Evolutionary conservation across 768 basidiomycete species (phyloP), one percentile per base, ranked within the genome.

Genomic region (Ramaria sp.): DNA sequence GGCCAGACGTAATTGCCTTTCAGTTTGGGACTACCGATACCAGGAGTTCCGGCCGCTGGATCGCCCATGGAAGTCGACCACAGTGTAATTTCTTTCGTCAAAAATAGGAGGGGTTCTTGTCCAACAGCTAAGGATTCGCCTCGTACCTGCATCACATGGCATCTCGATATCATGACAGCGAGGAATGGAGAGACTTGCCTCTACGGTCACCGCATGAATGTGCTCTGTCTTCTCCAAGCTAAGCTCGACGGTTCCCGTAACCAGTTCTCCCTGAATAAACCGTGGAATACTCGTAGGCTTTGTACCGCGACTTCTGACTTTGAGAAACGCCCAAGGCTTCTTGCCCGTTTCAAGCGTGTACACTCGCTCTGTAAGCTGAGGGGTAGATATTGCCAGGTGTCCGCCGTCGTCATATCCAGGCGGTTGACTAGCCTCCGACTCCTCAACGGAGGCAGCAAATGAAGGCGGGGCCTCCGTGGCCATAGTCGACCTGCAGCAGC

Each of bases 111-210:
- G 56, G 80, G 78, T 51, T 82, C 78, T 60, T 83, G 81, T 13
- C 79, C 79, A 4, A 82, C 78, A 1, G 75, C 66, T 4, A 79
- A 80, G 17, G 76, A 75, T 5, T 76, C 74, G 31, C 69, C 79
- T 37, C 68, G 66, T 10, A 79, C 65, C 80, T 80, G 58, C 2
- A 17, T 15, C 38, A 17, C 22, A 57, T 59, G 42, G 22, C 47
- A 34, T 19, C 19, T 49, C 13, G 11, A 49, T 49, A 27, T 13
- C 6, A 20, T 5, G 48, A 49, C 22, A 33, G 31, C 24, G 19
- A 30, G 24, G 24, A 19, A 43, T 43, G 42, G 2, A 43, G 48
- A 37, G 10, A 71, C 75, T 53, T 57, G 78, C 79, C 55, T 73
- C 69, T 60, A 82, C 62, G 11, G 71, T 69, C 33, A 84, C 70